Evolutionary conservation across 805 yeast genomes (phyloP), one percentile per base, ranked within the genome.

Genomic region (Barnettozyma botsteinii): DNA sequence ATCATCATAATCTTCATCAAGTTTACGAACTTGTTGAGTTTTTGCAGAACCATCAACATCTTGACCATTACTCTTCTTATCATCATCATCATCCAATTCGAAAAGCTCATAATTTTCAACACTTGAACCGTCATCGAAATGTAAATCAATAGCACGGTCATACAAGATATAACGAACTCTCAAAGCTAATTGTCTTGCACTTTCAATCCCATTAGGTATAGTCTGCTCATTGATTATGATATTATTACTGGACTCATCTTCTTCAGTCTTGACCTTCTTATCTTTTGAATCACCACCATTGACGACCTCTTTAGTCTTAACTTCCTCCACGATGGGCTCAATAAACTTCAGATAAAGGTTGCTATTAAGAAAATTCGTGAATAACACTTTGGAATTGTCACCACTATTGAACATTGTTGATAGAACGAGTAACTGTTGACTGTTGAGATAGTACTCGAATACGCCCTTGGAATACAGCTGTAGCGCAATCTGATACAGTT

Each of bases 131-230:
- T 41, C 33, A 31, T 44, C 47, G 44, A 62, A 71, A 48, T 59
- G 66, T 46, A 55, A 63, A 52, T 77, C 81, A 9, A 78, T 68
- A 17, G 82, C 88, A 54, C 75, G 78, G 51, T 83, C 89, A 77
- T 85, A 84, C 19, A 84, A 62, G 11, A 82, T 69, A 49, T 81
- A 82, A 47, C 91, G 65, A 18, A 82, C 61, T 46, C 76, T 82
- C 35, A 82, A 63, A 6, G 87, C 81, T 31, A 83, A 46, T 59
- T 78, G 63, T 56, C 81, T 67, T 1, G 75, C 63, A 8, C 75
- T 67, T 12, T 65, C 67, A 9, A 59, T 47, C 2, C 78, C 78
- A 23, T 64, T 47, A n/a, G 53, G 45, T 19, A 54, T 73, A 37
- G 65, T 42, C 49, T 66, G 53, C 46, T 66, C 64, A 27, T 59